phyloP scores from a whole-genome alignment of 2,329 filamentous ascomycete species.

The Calonectria crousiana region DNA sequence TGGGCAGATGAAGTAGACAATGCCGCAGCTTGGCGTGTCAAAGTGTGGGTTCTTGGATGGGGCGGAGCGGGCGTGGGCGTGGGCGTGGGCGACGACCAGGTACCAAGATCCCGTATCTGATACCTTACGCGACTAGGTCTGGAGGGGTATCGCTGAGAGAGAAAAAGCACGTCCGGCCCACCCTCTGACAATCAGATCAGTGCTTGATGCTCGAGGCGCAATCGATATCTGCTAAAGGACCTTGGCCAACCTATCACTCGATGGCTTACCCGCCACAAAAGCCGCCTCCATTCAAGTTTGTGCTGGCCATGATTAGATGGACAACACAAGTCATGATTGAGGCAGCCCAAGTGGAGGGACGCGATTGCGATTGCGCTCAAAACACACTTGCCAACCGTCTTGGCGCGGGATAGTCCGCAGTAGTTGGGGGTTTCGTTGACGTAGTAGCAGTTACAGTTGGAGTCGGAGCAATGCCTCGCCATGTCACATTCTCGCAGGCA shows the following conservation, averaged over 20 bases:
- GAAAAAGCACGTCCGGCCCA: conserved; percentile 12
- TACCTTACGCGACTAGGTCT: background rate
- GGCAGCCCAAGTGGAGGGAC: background rate
- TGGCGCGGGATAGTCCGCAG: conserved; percentile 6
- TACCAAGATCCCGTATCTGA: conserved; percentile 3
- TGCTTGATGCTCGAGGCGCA: conserved; percentile 11
- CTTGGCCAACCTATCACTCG: conserved; percentile 3
- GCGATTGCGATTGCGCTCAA: background rate
- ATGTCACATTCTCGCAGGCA: background rate
- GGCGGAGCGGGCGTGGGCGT: conserved; percentile 16
- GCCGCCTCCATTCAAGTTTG: background rate
- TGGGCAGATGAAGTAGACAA: conserved; percentile 11
- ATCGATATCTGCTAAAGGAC: conserved; percentile 12
- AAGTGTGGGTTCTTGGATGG: conserved; percentile 25
- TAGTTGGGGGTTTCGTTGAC: background rate
- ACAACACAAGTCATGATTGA: background rate
- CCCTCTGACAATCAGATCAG: background rate
- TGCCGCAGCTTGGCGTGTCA: background rate
- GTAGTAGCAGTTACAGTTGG: background rate
- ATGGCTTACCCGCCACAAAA: background rate
- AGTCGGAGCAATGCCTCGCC: background rate
- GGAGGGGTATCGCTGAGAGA: background rate
- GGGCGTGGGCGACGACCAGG: conserved; percentile 2
- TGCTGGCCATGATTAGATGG: background rate
- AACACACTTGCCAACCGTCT: background rate